phyloP scores from a whole-genome alignment of 495 filamentous ascomycete species.

The Friedmanniomyces simplex region DNA sequence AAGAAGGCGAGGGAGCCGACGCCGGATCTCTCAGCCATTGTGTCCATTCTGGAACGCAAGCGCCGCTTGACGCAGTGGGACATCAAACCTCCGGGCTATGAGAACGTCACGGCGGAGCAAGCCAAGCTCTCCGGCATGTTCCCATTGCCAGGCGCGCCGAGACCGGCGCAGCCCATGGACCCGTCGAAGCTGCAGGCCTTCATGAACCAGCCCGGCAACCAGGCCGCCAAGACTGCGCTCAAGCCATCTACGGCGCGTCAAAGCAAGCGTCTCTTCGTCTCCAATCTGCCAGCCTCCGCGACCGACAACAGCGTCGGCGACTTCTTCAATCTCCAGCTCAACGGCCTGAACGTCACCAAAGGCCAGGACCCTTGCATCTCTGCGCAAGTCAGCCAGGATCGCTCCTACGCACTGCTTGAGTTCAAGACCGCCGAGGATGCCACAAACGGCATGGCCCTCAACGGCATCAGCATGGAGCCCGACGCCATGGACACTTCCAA shows the following conservation, averaged over 20 bases:
- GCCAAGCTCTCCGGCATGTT: conserved; percentile 99
- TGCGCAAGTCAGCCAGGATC: conserved; percentile 68
- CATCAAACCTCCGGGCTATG: conserved; percentile 96
- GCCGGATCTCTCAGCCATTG: conserved; percentile 80
- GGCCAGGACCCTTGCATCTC: conserved; percentile 78
- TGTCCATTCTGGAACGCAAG: conserved; percentile 68
- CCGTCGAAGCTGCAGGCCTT: conserved; percentile 89
- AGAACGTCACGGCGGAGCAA: conserved; percentile 97
- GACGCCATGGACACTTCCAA: conserved; percentile 42
- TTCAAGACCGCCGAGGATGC: conserved; percentile 82
- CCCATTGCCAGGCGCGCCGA: conserved; percentile 86
- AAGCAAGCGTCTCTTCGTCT: conserved; percentile 77
- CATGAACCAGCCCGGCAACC: conserved; percentile 75
- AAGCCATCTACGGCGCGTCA: conserved; percentile 90
- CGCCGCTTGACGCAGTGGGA: conserved; percentile 96
- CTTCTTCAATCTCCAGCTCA: conserved; percentile 95
- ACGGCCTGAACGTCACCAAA: conserved; percentile 81
- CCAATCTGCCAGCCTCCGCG: conserved; percentile 61
- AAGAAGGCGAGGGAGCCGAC: conserved; percentile 89
- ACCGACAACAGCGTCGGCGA: conserved; percentile 61
- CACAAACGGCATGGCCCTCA: conserved; percentile 81
- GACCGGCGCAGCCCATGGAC: conserved; percentile 95
- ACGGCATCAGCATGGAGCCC: conserved; percentile 77
- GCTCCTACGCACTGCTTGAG: conserved; percentile 73
- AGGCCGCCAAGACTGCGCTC: conserved; percentile 63